Evolutionary conservation across 2,329 filamentous ascomycete genomes (phyloP), one percentile per base, ranked within the genome.

Genomic region (Fusarium nurragi): DNA sequence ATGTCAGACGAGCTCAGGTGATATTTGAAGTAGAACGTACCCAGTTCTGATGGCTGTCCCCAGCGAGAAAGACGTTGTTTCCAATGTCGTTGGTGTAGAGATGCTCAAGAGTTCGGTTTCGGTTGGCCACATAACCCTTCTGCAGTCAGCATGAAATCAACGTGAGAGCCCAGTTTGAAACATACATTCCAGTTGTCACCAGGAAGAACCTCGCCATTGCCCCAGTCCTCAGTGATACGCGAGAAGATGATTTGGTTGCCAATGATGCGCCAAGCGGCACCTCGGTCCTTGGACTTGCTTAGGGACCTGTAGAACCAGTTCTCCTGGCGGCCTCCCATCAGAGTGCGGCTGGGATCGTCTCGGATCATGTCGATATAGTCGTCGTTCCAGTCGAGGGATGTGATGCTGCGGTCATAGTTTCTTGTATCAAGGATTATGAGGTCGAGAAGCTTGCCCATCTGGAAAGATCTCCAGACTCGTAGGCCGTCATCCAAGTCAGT

Each of bases 311-410:
- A 90, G 76, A 92, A 89, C 91, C 91, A 93, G 67, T 86, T 85
- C 75, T 93, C 91, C 73, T 93, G 90, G 12, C 84, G 84, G 2
- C 83, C 80, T 4, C 90, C 90, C 89, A 93, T 92, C 65, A 93
- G 77, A 0, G 84, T 85, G 5, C 90, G 85, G 7, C 86, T 84
- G 4, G 88, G 86, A 54, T 93, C 89, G 65, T 92, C 84, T 18
- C 86, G 71, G 57, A 92, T 89, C 3, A 79, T 69, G 8, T 54
- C 39, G 26, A 67, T 54, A 3, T 62, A 67, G 5, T 57, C 13
- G 6, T 68, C 56, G 5, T 59, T 65, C 64, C 60, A 60, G 19
- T 30, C 22, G 0, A 81, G 66, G 19, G 74, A 74, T 1, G 88
- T 90, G 67, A 90, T 88, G 39, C 83, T 85, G 45, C 89, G 84